Evolutionary conservation across 148 eudicot genomes (phyloP).

Genomic region (Nepenthes gracilis): DNA sequence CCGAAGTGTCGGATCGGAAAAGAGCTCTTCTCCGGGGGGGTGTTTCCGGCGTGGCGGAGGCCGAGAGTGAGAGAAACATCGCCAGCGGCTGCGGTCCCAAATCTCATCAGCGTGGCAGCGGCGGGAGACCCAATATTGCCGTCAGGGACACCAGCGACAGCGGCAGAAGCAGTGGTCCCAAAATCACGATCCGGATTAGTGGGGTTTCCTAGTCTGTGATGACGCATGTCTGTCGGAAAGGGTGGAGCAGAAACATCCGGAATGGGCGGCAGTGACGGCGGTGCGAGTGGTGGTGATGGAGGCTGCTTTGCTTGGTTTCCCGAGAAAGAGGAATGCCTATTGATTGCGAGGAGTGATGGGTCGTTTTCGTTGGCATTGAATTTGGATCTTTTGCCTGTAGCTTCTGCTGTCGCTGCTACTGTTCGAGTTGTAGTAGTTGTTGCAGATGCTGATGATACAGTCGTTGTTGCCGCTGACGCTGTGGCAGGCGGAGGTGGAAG

Average conservation of each 20-base stretch:
- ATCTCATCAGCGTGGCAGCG: conserved; percentile 41
- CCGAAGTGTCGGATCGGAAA: conserved; percentile 27
- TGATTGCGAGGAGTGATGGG: conserved; percentile 21
- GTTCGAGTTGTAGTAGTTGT: conserved; percentile 8
- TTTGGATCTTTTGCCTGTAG: background rate
- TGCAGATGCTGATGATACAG: conserved; percentile 3
- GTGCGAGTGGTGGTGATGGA: conserved; percentile 1
- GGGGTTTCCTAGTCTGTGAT: too few relatives aligned
- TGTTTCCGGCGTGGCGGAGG: conserved; percentile 68
- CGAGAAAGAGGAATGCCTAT: conserved; percentile 11
- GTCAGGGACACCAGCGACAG: too few relatives aligned
- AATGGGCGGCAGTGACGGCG: background rate
- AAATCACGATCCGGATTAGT: conserved; percentile 4
- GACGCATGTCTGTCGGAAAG: too few relatives aligned
- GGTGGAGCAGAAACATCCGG: background rate
- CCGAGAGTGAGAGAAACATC: conserved; percentile 85
- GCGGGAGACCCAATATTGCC: background rate
- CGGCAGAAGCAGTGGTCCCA: background rate
- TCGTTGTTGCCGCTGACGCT: conserved; percentile 7
- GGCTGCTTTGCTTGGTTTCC: background rate
- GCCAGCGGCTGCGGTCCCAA: conserved; percentile 32
- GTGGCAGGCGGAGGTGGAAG: background rate
- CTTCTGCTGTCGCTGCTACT: too few relatives aligned
- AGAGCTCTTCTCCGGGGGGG: conserved; percentile 40
- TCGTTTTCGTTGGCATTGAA: conserved; percentile 16